phyloP scores from a whole-genome alignment of 768 basidiomycete genomes.

The Scleroderma bovista region DNA sequence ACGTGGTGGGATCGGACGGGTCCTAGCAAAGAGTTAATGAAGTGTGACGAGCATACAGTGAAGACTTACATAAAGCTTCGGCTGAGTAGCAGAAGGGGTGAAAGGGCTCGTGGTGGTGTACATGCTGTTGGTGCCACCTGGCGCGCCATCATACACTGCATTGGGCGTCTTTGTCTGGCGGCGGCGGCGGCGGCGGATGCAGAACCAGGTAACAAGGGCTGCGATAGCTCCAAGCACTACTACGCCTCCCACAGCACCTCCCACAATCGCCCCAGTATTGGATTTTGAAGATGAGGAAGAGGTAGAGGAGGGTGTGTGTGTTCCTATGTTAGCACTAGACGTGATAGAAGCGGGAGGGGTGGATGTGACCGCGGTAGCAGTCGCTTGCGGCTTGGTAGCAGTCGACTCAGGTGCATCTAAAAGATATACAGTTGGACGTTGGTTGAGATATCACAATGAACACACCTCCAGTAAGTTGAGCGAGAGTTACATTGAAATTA shows the following conservation, averaged over 20 bases:
- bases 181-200: constrained; percentile 23
- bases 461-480: constrained; percentile 28
- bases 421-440: not conserved
- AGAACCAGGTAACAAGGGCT: constrained; percentile 36
- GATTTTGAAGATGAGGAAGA: constrained; percentile 7
- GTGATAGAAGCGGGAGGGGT: constrained; percentile 12
- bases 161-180: constrained; percentile 17
- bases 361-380: constrained; percentile 9
- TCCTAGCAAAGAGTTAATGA: constrained; percentile 19
- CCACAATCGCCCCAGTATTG: constrained; percentile 52
- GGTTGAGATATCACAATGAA: not conserved
- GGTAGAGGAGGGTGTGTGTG: constrained; percentile 9
- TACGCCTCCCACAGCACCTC: constrained; percentile 58
- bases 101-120: constrained; percentile 9
- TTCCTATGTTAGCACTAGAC: constrained; percentile 5
- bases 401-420: constrained; percentile 41
- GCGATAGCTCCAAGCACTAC: constrained; percentile 41
- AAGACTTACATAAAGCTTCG: constrained; percentile 25
- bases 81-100: constrained; percentile 9
- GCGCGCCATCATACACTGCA: not conserved
- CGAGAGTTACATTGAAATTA: constrained; percentile 36
- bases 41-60: not conserved
- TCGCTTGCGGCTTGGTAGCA: constrained; percentile 28
- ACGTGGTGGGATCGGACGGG: constrained; percentile 34
- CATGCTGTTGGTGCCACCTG: not conserved